A percentile compares a stretch with the other conserved stretches of the same genome.
These are phyloP conservation scores for Escovopsis weberi DNA, from an alignment of 2,329 filamentous ascomycete species.

Conservation along the genomic window DNA sequence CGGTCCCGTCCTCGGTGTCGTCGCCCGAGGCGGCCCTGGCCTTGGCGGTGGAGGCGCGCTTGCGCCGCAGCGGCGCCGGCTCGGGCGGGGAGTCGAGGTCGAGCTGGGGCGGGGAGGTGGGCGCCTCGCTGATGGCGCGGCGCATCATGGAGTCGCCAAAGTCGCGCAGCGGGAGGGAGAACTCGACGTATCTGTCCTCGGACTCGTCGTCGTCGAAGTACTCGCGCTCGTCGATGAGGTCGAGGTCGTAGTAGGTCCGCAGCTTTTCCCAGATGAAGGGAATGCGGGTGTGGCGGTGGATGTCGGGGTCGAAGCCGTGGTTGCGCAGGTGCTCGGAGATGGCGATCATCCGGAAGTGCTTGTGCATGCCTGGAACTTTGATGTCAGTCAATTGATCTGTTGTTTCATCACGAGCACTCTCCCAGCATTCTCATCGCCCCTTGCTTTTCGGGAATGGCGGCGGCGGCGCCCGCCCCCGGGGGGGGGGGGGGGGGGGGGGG, in stretches of 20 bases:
- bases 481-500: too few relatives aligned
- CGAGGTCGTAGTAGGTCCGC: constrained; percentile 67
- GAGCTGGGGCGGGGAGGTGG: constrained; percentile 30
- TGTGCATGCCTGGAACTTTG: constrained; percentile 54
- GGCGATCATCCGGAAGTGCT: constrained; percentile 82
- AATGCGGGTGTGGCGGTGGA: constrained; percentile 68
- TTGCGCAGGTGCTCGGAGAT: constrained; percentile 69
- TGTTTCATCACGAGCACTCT: too few relatives aligned
- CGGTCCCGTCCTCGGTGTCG: constrained; percentile 29
- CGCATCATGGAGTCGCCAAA: constrained; percentile 34
- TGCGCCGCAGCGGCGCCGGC: constrained; percentile 26
- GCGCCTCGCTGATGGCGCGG: constrained; percentile 31
- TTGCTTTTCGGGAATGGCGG: too few relatives aligned
- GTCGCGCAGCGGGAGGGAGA: constrained; percentile 39
- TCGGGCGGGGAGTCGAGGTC: constrained; percentile 22
- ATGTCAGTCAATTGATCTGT: too few relatives aligned
- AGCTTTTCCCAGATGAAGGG: constrained; percentile 88
- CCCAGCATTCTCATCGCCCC: too few relatives aligned
- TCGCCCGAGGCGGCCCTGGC: constrained; percentile 30
- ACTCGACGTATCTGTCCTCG: constrained; percentile 49
- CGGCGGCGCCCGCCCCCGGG: too few relatives aligned
- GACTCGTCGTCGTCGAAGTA: constrained; percentile 46
- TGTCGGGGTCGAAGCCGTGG: constrained; percentile 60
- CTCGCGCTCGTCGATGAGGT: constrained; percentile 74
- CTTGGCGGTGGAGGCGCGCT: constrained; percentile 23